Evolutionary conservation across 1,284 basidiomycete genomes (phyloP), one percentile per base, ranked within the genome.

Genomic region (Rhodotorula sp.): DNA sequence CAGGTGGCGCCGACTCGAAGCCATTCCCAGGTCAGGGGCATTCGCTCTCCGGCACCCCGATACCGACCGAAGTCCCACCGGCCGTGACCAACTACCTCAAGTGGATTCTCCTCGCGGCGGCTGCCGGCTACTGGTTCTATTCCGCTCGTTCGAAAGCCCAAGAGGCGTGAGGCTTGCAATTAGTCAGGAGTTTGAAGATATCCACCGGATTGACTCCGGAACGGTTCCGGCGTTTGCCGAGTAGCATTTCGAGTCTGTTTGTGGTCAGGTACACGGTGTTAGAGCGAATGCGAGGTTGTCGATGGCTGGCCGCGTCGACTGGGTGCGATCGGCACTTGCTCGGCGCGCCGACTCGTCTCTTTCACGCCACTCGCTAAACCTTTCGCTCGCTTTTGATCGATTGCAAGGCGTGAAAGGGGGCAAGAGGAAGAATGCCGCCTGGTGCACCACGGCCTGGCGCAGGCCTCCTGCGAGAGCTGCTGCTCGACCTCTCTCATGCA

Each of bases 1-100:
- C 14, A 16, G 6, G 20, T 39, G 8, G 34, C 8, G 61, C 18
- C 15, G 34, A 15, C 2, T 56, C 58, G 34, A 62, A 62, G 3
- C 3, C 68, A 0, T 75, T 72, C 70, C 73, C 73, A 0, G 73
- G 73, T 0, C 62, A 62, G 26, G 70, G 73, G 3, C 62, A 75
- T 6, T 70, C 68, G 8, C 67, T 75, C 7, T 15, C 34, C 5
- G 73, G 70, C 5, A 59, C 73, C 10, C 65, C 70, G 8, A 60
- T 68, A 14, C 64, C 73, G n/a, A 68, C 64, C 14, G 65, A 64
- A 26, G 70, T 52, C 4, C 64, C 67, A 23, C 63, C 73, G 2
- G 29, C 67, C 26, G 52, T 57, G 16, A 3, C 21, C 6, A 68
- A 51, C 48, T 69, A 64, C 51, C 12, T 68, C 51, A 65, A 47